Conservation (phyloP, 495 filamentous ascomycete species). For the Talaromyces liani region DNA sequence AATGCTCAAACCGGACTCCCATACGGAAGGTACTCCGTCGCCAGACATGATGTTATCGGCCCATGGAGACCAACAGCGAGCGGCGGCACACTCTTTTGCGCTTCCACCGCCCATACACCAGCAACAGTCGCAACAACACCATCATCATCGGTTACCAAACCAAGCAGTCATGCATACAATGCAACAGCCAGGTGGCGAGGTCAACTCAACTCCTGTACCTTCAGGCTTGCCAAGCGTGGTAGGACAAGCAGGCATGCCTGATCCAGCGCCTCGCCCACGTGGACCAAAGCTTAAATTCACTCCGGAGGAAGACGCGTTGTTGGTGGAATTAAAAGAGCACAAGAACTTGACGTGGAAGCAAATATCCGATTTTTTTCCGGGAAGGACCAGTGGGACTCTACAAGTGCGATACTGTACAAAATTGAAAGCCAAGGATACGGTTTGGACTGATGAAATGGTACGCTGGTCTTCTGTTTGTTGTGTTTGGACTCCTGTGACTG, state of each 20-base stretch:
- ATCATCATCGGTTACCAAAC: conserved; percentile 66
- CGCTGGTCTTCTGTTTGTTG: conserved; percentile 12
- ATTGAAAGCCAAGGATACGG: conserved; percentile 83
- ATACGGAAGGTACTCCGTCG: conserved; percentile 19
- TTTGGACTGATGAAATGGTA: conserved; percentile 89
- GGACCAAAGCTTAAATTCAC: conserved; percentile 88
- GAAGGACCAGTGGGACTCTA: conserved; percentile 75
- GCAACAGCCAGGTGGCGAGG: conserved; percentile 20
- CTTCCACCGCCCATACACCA: conserved; percentile 18
- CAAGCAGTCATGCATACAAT: conserved; percentile 39
- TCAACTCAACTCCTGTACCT: conserved; percentile 20
- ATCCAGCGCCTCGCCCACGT: conserved; percentile 63
- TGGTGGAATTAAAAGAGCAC: conserved; percentile 86
- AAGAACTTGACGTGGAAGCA: conserved; percentile 93
- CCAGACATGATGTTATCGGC: conserved; percentile 26
- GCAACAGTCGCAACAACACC: conserved; percentile 44
- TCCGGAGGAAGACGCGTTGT: conserved; percentile 73
- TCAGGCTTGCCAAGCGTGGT: conserved; percentile 60
- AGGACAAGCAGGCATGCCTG: conserved; percentile 75
- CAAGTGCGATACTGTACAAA: conserved; percentile 94
- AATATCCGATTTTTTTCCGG: conserved; percentile 90
- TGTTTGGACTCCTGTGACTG: background rate
- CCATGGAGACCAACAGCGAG: conserved; percentile 22
- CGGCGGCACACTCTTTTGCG: conserved; percentile 23
- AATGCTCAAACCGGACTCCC: conserved; percentile 21